These are phyloP conservation scores for Pelargonium myrrhifolium DNA, from an alignment of 441 rosid genomes.

Conservation along the genomic window DNA sequence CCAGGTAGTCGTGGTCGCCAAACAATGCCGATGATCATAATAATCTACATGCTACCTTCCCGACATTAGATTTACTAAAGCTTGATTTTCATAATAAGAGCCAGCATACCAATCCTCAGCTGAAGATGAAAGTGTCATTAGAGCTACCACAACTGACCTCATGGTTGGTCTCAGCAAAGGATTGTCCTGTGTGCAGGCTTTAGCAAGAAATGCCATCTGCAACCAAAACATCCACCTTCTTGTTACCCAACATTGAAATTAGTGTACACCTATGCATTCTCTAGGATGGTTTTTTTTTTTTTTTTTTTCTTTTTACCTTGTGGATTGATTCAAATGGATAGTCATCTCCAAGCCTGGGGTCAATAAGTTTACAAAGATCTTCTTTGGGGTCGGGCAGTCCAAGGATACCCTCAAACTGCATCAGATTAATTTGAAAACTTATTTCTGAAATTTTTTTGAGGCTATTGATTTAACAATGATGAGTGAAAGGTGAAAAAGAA, in stretches of 20 bases:
- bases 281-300: no score
- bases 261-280: no score
- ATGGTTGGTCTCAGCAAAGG: conserved; percentile 68
- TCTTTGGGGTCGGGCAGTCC: conserved; percentile 46
- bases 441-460: neutral
- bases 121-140: conserved; percentile 68
- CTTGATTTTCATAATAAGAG: conserved; percentile 58
- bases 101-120: conserved; percentile 82
- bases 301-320: no score
- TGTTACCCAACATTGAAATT: neutral
- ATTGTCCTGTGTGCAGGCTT: conserved; percentile 71
- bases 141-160: conserved; percentile 84
- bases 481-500: no score
- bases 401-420: conserved; percentile 71
- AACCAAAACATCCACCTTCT: neutral
- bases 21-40: no score
- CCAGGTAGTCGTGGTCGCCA: no score
- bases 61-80: conserved; percentile 65
- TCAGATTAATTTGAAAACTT: neutral
- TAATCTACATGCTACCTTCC: conserved; percentile 40
- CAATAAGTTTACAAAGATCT: conserved; percentile 51
- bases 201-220: conserved; percentile 84
- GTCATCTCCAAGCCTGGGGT: conserved; percentile 65
- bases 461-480: conserved; percentile 6
- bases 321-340: conserved; percentile 57